Evolutionary conservation across 2,329 filamentous ascomycete species (phyloP), one percentile per base, ranked within the genome.

Genomic region (Thelonectria blattea): DNA sequence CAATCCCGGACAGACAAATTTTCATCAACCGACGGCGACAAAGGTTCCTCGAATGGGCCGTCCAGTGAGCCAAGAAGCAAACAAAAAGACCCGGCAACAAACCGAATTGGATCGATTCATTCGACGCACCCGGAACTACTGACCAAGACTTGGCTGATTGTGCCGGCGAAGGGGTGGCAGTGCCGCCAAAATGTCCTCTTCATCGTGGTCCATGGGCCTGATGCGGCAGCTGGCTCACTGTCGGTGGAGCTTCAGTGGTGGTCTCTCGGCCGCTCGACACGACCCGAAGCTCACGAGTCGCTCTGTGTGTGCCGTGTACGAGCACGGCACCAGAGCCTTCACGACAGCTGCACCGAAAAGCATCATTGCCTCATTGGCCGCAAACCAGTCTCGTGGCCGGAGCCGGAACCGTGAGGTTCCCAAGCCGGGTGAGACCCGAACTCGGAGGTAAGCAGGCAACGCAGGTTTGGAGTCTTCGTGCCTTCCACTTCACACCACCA

Each of bases 361-460:
- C 58, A 47, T 27, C 51, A 34, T 42, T 12, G 12, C 37, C 22
- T 34, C 49, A 42, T 53, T 52, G 48, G 27, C 51, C 17, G 41
- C 22, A 15, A 37, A 11, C 4, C 34, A 37, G 39, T 20, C 52
- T 17, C 47, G 37, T 49, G 52, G 30, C 45, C 50, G 56, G 59
- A 61, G 58, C 51, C 67, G 32, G 20, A 47, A 22, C 42, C 50
- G 18, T 42, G 52, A 43, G 27, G 51, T 58, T 45, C n/a, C 59
- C 50, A 61, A 53, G 34, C 61, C 66, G 61, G 42, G 54, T 56
- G 64, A 60, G 56, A 58, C 68, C 64, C 65, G 66, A 49, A 61
- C 59, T 54, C 68, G 68, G 68, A 71, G 68, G 68, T 71, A 71
- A 60, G 68, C 70, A 58, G 61, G n/a, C n/a, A n/a, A n/a, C n/a